Evolutionary conservation across 805 yeast species (phyloP).

Genomic region (Saccharomycopsis synnaedendra): DNA sequence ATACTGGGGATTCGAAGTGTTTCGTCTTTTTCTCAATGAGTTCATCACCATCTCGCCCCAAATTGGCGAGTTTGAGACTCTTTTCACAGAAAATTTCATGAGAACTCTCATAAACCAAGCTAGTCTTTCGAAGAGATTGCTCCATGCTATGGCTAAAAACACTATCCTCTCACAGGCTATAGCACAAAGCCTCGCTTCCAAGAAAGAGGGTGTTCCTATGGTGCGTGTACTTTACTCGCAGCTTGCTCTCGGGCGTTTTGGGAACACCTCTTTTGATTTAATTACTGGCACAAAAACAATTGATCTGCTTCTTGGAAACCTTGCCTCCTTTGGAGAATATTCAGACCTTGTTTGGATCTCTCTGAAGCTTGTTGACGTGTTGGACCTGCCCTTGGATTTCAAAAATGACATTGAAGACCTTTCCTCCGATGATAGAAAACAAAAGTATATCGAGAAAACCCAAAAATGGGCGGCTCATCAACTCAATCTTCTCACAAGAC

Average conservation of each 20-base stretch:
- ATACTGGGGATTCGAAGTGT: conserved; percentile 73
- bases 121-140: conserved; percentile 48
- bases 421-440: conserved; percentile 1
- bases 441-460: conserved; percentile 21
- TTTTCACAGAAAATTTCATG: conserved; percentile 56
- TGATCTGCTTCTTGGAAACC: conserved; percentile 28
- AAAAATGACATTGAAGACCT: conserved; percentile 18
- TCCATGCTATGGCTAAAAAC: conserved; percentile 55
- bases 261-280: conserved; percentile 63
- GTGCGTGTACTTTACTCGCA: conserved; percentile 23
- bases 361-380: conserved; percentile 17
- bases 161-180: conserved; percentile 28
- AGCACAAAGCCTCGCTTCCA: conserved; percentile 19
- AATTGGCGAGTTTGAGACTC: not conserved
- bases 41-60: conserved; percentile 9
- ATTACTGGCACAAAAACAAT: conserved; percentile 63
- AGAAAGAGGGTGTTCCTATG: conserved; percentile 24
- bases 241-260: conserved; percentile 34
- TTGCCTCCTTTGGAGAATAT: conserved; percentile 13
- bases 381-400: conserved; percentile 17
- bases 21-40: conserved; percentile 34
- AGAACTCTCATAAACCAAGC: conserved; percentile 70
- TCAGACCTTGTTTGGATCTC: conserved; percentile 16
- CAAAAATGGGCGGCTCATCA: conserved; percentile 48
- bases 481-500: conserved; percentile 33